These are phyloP conservation scores for Solanum rostratum DNA, from an alignment of 257 asterid species.

Conservation along the genomic window DNA sequence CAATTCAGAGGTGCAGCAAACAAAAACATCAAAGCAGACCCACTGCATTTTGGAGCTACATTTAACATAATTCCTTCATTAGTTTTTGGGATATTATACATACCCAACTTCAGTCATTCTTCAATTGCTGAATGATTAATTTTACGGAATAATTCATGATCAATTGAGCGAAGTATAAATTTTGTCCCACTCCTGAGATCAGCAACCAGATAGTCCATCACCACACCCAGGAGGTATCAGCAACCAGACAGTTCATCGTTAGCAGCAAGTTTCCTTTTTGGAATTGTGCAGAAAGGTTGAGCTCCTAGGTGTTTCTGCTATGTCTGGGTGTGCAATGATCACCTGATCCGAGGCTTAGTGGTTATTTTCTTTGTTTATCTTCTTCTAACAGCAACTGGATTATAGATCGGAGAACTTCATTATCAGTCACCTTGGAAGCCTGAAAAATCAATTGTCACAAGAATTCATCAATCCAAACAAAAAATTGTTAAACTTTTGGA, in stretches of 20 bases:
- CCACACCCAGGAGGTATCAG: neutral
- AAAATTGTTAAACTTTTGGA: neutral
- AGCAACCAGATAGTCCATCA: neutral
- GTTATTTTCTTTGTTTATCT: slow-evolving; percentile 46
- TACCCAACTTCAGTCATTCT: neutral
- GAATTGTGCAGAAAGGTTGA: neutral
- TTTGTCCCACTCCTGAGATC: neutral
- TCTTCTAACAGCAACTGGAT: slow-evolving; percentile 79
- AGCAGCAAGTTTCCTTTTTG: neutral
- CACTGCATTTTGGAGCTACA: neutral
- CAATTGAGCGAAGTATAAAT: neutral
- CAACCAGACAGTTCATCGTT: neutral
- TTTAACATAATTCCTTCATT: neutral
- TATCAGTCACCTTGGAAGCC: slow-evolving; percentile 29
- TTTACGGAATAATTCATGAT: neutral
- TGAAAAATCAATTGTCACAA: neutral
- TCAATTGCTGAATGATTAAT: neutral
- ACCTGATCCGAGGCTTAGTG: neutral
- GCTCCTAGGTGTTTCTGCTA: neutral
- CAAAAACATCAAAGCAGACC: neutral
- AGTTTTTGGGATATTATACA: neutral
- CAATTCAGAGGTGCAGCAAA: neutral
- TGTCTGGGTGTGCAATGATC: neutral
- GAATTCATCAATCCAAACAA: slow-evolving; percentile 21
- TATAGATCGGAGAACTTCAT: slow-evolving; percentile 74